Base-by-base conservation (phyloP, 345 rosid genomes). In the Bruguiera parviflora region DNA sequence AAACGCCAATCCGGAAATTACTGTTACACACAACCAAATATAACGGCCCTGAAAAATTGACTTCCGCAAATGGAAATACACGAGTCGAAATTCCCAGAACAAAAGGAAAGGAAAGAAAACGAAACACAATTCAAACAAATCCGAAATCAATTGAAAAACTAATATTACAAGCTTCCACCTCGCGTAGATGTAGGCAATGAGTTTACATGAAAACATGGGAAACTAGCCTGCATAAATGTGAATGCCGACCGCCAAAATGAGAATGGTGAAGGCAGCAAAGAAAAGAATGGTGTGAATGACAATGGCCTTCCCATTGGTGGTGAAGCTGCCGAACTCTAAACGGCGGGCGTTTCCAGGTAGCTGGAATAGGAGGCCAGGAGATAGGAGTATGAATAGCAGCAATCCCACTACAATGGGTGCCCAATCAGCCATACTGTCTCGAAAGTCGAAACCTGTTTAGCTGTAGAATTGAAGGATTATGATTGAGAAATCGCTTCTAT, bases 291-390 rank as follows among this genome's bases (percentile, higher is more conserved):
- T 79, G 78, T 84, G 91, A 68, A 84, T 73, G 0, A 78, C 25
- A 11, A 87, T 21, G 24, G 85, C 83, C 75, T 73, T 85, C 32
- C 79, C 87, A 27, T 79, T 79, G 47, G 88, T 87, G 21, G 46
- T 37, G 73, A 84, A 71, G 79, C 77, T 70, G 32, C 87, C 80
- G 49, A 83, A 87, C 27, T 87, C 89, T 0, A 85, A 16, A 15
- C 52, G 51, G 21, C 72, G 66, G 6, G 15, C 58, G 77, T 67
- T 73, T 0, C 92, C 89, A 0, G 92, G 89, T 0, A 81, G 18
- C 75, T 85, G 89, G 74, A 87, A 75, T 33, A 87, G 56, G 22
- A 85, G 80, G 20, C 92, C 89, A 0, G 89, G 89, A 1, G 85
- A 78, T 13, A 85, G 81, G 6, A 87, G 78, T 27, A 82, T 81